A percentile compares a stretch with the other conserved stretches of the same genome.
These are phyloP conservation scores for Cucumis melo DNA, from an alignment of 306 rosid genomes.

Conservation along the genomic window DNA sequence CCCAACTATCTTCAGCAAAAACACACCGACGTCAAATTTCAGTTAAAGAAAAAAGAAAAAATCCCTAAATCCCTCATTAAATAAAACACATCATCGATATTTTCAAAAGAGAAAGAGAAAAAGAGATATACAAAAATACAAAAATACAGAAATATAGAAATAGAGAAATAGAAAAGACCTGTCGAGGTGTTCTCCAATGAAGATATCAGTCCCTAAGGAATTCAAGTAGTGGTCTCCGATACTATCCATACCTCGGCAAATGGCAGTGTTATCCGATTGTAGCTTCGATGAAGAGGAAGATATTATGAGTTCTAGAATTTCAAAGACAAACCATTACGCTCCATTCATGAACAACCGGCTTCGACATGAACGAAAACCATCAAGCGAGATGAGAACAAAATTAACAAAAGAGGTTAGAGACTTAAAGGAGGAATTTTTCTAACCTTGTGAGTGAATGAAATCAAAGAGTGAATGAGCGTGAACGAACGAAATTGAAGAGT, in stretches of 20 bases:
- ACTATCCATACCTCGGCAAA: constrained; percentile 55
- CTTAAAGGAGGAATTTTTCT: too few species aligned
- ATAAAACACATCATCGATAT: neutral
- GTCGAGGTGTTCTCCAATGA: constrained; percentile 59
- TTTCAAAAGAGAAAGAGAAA: neutral
- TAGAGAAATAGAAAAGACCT: constrained; percentile 26
- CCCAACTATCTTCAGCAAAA: constrained; percentile 37
- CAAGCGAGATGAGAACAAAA: too few species aligned
- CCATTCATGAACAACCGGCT: too few species aligned
- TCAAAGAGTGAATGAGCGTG: too few species aligned
- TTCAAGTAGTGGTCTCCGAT: constrained; percentile 44
- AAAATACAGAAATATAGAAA: neutral
- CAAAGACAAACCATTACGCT: too few species aligned
- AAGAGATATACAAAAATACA: neutral
- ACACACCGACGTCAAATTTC: neutral
- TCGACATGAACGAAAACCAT: too few species aligned
- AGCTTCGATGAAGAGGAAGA: neutral
- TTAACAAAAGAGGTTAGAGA: too few species aligned
- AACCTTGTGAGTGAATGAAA: too few species aligned
- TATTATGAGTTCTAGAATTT: neutral
- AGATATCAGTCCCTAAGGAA: constrained; percentile 67
- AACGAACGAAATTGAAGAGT: too few species aligned
- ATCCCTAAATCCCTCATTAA: neutral
- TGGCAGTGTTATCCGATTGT: neutral
- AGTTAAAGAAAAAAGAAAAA: neutral